phyloP scores from a whole-genome alignment of 495 filamentous ascomycete genomes.

The Collariella sp. region DNA sequence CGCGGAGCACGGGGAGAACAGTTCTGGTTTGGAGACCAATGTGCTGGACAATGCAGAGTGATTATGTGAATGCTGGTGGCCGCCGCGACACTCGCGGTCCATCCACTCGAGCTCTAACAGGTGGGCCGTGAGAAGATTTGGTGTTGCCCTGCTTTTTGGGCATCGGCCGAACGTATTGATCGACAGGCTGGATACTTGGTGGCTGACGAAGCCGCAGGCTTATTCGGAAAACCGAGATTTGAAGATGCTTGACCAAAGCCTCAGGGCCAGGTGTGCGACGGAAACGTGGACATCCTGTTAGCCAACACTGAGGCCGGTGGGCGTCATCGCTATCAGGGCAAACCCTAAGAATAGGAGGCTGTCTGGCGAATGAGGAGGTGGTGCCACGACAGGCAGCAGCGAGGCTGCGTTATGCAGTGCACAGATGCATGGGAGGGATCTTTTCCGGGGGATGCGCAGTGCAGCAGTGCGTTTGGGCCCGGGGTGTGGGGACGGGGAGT shows the following conservation, averaged over 20 bases:
- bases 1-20: no score
- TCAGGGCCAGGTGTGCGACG: constrained; percentile 7
- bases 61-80: background rate
- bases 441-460: constrained; percentile 20
- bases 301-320: constrained; percentile 16
- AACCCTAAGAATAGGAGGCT: constrained; percentile 26
- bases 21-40: background rate
- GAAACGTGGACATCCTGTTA: constrained; percentile 25
- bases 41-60: background rate
- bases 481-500: constrained; percentile 1
- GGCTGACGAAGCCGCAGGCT: no score
- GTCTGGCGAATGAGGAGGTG: constrained; percentile 25
- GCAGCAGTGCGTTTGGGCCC: background rate
- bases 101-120: background rate
- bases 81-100: background rate
- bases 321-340: constrained; percentile 15
- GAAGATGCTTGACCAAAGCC: no score
- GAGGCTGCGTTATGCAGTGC: constrained; percentile 3
- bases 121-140: no score
- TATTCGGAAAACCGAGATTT: background rate
- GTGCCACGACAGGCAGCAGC: constrained; percentile 26
- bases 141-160: no score
- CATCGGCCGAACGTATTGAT: no score
- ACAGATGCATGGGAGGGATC: constrained; percentile 18
- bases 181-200: no score